Conservation (phyloP, 441 rosid species). For the Populus hybrid region DNA sequence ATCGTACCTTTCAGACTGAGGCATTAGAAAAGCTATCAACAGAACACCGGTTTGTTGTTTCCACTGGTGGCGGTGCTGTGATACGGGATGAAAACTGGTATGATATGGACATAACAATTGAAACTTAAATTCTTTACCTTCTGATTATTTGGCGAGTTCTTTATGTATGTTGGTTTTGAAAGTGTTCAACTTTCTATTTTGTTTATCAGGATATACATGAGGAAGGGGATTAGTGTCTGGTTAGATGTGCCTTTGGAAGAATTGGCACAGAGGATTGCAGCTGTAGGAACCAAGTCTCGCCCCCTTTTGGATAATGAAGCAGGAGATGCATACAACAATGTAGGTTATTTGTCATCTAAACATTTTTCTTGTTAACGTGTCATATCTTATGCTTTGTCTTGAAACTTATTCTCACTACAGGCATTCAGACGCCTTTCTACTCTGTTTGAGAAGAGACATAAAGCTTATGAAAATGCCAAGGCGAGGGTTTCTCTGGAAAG, state of each 20-base stretch:
- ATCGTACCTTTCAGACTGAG: conserved; percentile 56
- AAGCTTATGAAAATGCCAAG: conserved; percentile 60
- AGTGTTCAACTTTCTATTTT: background rate
- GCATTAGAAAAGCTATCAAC: conserved; percentile 47
- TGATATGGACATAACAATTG: background rate
- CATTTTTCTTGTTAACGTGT: background rate
- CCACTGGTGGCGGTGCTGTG: conserved; percentile 96
- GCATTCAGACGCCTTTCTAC: conserved; percentile 60
- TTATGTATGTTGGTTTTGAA: background rate
- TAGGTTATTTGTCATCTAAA: conserved; percentile 4
- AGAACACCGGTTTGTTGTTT: conserved; percentile 61
- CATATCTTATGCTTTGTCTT: background rate
- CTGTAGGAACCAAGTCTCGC: conserved; percentile 86
- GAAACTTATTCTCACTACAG: conserved; percentile 24
- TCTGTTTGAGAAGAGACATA: conserved; percentile 61
- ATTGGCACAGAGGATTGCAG: conserved; percentile 76
- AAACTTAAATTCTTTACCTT: background rate
- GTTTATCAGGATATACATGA: conserved; percentile 67
- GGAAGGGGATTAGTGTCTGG: conserved; percentile 80
- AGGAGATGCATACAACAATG: conserved; percentile 71
- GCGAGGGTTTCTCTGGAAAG: conserved; percentile 74
- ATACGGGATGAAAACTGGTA: conserved; percentile 69
- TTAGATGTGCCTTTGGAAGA: conserved; percentile 93
- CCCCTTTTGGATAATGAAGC: conserved; percentile 74
- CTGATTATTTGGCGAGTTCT: background rate